Percentiles rank a stretch among this genome's conserved stretches.
phyloP scores from a whole-genome alignment of 805 yeast species.

The Candida multigemmis region DNA sequence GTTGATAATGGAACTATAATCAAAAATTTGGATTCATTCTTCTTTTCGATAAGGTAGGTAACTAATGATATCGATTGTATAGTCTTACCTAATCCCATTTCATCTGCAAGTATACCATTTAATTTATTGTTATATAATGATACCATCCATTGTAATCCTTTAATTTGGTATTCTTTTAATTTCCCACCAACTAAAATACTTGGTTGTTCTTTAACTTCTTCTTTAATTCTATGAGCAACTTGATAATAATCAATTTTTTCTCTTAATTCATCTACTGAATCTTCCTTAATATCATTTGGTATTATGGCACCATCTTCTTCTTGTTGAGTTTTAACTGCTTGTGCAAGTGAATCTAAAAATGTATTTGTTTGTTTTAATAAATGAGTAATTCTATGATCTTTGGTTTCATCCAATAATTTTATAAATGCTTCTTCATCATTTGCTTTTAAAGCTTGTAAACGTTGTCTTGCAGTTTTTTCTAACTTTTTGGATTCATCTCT shows the following conservation, averaged over 20 bases:
- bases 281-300: constrained; percentile 18
- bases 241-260: constrained; percentile 73
- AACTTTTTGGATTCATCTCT: constrained; percentile 68
- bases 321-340: constrained; percentile 74
- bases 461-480: constrained; percentile 78
- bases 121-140: constrained; percentile 51
- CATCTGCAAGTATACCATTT: constrained; percentile 60
- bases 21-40: constrained; percentile 62
- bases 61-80: constrained; percentile 73
- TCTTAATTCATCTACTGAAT: constrained; percentile 41
- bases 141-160: constrained; percentile 63
- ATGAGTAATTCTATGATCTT: constrained; percentile 82
- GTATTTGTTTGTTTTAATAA: constrained; percentile 70
- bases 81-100: constrained; percentile 62
- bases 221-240: constrained; percentile 71
- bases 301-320: constrained; percentile 33
- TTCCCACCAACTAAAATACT: constrained; percentile 65
- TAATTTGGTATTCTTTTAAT: constrained; percentile 66
- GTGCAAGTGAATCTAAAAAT: constrained; percentile 69
- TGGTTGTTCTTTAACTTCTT: constrained; percentile 60
- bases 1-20: constrained; percentile 82
- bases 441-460: constrained; percentile 79
- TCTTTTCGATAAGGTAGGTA: constrained; percentile 60
- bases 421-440: constrained; percentile 86
- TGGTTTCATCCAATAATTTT: constrained; percentile 75